Conservation (phyloP, 179 eudicot genomes). For the Heliamphora pulchella region DNA sequence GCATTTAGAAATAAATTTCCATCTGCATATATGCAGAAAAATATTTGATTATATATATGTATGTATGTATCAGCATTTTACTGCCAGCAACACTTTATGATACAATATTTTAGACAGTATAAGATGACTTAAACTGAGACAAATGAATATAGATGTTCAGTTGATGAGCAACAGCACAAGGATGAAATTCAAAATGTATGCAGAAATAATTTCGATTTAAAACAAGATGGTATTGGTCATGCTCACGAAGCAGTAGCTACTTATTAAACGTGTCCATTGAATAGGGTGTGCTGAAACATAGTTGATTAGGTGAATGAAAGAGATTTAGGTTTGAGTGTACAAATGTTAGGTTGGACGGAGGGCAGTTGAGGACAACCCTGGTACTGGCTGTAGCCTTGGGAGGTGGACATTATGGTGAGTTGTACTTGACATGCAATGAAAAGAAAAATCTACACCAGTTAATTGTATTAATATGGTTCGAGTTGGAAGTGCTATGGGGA, state of each 20-base stretch:
- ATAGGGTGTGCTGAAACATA: neutral
- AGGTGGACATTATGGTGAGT: too few species aligned
- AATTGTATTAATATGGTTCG: too few species aligned
- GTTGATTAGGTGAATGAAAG: neutral
- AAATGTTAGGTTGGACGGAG: neutral
- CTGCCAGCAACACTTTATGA: neutral
- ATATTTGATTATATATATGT: neutral
- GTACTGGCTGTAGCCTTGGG: too few species aligned
- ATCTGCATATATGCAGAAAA: too few species aligned
- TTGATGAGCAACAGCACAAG: neutral
- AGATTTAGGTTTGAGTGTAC: neutral
- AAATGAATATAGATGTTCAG: neutral
- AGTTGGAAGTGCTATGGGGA: too few species aligned
- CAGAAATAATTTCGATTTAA: neutral
- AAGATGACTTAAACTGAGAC: neutral
- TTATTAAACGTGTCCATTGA: neutral
- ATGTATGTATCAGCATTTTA: neutral
- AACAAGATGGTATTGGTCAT: neutral
- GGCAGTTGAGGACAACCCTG: neutral
- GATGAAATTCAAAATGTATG: neutral
- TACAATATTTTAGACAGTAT: neutral
- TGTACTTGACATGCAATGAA: too few species aligned
- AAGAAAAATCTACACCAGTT: too few species aligned
- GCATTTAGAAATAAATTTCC: neutral
- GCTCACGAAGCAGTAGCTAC: neutral